phyloP scores from a whole-genome alignment of 139 green algal species.

The Limnomonas spitsbergensis region DNA sequence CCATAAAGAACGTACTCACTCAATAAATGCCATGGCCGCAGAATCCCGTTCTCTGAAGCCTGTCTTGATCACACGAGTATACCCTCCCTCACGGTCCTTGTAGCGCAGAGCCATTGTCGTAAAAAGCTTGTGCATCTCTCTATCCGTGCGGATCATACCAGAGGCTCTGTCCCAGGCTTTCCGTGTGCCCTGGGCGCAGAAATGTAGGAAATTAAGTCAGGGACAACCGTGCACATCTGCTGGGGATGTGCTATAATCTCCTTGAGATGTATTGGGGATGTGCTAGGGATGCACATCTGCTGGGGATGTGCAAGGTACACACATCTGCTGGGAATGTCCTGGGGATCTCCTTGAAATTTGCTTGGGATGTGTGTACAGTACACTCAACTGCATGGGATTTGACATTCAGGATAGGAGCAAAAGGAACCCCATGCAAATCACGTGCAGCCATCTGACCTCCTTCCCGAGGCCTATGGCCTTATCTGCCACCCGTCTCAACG shows the following conservation, averaged over 20 bases:
- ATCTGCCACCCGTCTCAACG: slow-evolving; percentile 79
- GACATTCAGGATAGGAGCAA: too few species aligned
- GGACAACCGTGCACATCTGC: neutral
- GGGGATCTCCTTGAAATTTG: too few species aligned
- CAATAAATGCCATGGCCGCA: slow-evolving; percentile 86
- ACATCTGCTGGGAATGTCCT: too few species aligned
- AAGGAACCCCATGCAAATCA: too few species aligned
- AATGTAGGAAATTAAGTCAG: too few species aligned
- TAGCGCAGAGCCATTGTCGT: slow-evolving; percentile 80
- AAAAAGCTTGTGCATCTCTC: slow-evolving; percentile 85
- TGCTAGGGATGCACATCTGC: too few species aligned
- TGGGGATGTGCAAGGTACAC: too few species aligned
- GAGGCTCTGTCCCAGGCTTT: slow-evolving; percentile 49
- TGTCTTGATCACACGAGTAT: slow-evolving; percentile 80
- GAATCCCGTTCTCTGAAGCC: slow-evolving; percentile 66
- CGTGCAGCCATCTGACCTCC: slow-evolving; percentile 53
- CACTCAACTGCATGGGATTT: too few species aligned
- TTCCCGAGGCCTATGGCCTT: slow-evolving; percentile 80
- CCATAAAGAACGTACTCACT: slow-evolving; percentile 67
- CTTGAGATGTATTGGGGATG: too few species aligned
- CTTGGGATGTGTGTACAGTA: too few species aligned
- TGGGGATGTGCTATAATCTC: too few species aligned
- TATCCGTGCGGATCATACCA: slow-evolving; percentile 70
- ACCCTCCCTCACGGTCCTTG: slow-evolving; percentile 78
- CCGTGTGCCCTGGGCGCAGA: slow-evolving; percentile 59